Conservation (phyloP, 352 stramenopile genomes). For the Phytopythium cucurbitacearum region DNA sequence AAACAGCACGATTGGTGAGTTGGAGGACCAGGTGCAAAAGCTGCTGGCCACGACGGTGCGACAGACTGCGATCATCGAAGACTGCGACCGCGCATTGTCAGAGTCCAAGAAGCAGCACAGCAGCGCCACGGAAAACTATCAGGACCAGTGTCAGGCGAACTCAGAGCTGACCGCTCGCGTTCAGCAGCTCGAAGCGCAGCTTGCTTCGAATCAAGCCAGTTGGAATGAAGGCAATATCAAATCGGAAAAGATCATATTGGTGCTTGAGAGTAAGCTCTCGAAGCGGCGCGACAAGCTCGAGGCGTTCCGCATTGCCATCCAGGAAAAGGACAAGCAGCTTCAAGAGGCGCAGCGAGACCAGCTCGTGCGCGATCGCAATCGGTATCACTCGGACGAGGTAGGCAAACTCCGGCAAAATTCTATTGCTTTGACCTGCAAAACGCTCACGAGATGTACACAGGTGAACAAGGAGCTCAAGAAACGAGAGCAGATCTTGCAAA, state of each 20-base stretch:
- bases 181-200: constrained; percentile 32
- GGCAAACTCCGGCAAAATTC: not conserved
- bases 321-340: constrained; percentile 45
- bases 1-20: constrained; percentile 15
- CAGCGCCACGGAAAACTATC: constrained; percentile 27
- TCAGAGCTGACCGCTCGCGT: constrained; percentile 22
- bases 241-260: constrained; percentile 20
- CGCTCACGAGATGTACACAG: constrained; percentile 6
- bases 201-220: constrained; percentile 16
- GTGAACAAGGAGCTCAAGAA: constrained; percentile 40
- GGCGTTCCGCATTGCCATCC: constrained; percentile 28
- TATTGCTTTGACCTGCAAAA: not conserved
- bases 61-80: constrained; percentile 71
- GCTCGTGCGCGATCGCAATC: constrained; percentile 26
- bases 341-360: constrained; percentile 38
- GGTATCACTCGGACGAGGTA: constrained; percentile 46
- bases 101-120: constrained; percentile 37
- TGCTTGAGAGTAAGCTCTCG: constrained; percentile 35
- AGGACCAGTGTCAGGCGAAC: constrained; percentile 38
- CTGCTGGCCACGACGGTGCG: constrained; percentile 55
- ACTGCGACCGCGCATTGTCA: constrained; percentile 55
- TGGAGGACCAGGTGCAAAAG: constrained; percentile 43
- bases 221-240: constrained; percentile 12
- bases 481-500: constrained; percentile 46
- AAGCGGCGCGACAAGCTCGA: constrained; percentile 38